phyloP scores from a whole-genome alignment of 2,329 filamentous ascomycete species.

The Neophaeococcomyces aloes region DNA sequence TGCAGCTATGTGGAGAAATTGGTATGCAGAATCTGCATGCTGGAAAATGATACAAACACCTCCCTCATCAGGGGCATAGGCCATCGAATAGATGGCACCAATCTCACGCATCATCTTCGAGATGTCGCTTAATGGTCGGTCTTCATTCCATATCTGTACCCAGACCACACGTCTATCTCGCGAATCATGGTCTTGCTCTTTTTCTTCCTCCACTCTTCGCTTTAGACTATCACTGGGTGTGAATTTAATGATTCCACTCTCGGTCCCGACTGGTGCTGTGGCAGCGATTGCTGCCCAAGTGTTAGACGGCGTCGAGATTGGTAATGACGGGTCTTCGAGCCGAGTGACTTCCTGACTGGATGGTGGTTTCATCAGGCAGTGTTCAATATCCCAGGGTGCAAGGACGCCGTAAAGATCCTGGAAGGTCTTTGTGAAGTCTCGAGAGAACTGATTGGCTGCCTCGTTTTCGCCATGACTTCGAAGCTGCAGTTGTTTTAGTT shows the following conservation, averaged over 20 bases:
- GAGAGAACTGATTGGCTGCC: conserved; percentile 28
- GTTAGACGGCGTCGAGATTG: conserved; percentile 8
- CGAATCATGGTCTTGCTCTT: conserved; percentile 8
- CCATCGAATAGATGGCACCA: conserved; percentile 31
- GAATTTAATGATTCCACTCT: conserved; percentile 21
- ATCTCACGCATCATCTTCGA: conserved; percentile 29
- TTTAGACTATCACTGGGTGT: conserved; percentile 19
- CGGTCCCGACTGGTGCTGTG: conserved; percentile 15
- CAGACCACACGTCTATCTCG: conserved; percentile 20
- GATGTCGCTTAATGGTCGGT: conserved; percentile 19
- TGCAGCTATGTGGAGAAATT: conserved; percentile 27
- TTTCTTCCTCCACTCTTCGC: conserved; percentile 11
- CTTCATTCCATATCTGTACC: conserved; percentile 18
- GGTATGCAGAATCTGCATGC: conserved; percentile 27
- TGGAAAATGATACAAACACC: conserved; percentile 31
- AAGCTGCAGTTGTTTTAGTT: conserved; percentile 24
- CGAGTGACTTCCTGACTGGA: background rate
- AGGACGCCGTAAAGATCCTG: conserved; percentile 21
- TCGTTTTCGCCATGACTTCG: conserved; percentile 24
- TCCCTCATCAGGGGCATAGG: conserved; percentile 23
- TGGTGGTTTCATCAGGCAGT: conserved; percentile 18
- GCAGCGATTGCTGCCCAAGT: conserved; percentile 23
- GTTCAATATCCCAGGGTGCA: conserved; percentile 21
- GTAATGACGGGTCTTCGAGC: background rate
- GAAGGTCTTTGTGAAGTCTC: conserved; percentile 27